Evolutionary conservation across 176 grass and related monocot species (phyloP), one percentile per base, ranked within the genome.

Genomic region (Musa schizocarpa): DNA sequence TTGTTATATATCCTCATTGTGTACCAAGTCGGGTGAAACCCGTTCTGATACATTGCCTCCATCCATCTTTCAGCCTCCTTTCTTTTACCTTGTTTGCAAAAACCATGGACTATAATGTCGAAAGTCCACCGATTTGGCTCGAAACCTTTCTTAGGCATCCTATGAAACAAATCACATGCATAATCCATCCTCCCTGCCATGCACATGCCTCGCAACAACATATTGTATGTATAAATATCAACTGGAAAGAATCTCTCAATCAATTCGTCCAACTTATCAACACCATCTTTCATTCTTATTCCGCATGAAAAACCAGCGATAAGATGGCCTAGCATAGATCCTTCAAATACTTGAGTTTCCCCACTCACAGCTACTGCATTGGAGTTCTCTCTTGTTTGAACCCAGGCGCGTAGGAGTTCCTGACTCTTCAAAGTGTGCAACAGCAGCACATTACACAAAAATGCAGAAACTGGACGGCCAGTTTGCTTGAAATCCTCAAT

Each of bases 181-280:
- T 82, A 83, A 71, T 94, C 95, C 90, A 98, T 93, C 82, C 90
- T 94, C 65, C 86, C 82, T 56, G 63, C 88, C 74, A 77, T 91
- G 50, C 67, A 74, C 71, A 98, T 59, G 11, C 85, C 90, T 79
- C 86, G 85, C 65, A 98, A 63, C 66, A 98, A 80, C 90, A 93
- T 94, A 80, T 98, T 98, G 59, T 98, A 98, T 69, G 90, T 94
- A 86, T 82, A 98, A 89, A 87, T 69, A 85, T 93, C 88, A 13
- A 98, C 82, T 0, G 95, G 88, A 82, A 94, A 98, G 81, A 83
- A 87, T 59, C 81, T 87, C 83, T 91, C 87, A 51, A 90, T 74
- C 17, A 88, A 78, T 77, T 88, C 87, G 69, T 80, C 95, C 59
- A 94, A 76, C 82, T 85, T 78, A 72, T 89, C 88, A 34, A 91